Base-by-base conservation (phyloP, 176 grass and related monocot genomes). In the Zoysia pacifica region DNA sequence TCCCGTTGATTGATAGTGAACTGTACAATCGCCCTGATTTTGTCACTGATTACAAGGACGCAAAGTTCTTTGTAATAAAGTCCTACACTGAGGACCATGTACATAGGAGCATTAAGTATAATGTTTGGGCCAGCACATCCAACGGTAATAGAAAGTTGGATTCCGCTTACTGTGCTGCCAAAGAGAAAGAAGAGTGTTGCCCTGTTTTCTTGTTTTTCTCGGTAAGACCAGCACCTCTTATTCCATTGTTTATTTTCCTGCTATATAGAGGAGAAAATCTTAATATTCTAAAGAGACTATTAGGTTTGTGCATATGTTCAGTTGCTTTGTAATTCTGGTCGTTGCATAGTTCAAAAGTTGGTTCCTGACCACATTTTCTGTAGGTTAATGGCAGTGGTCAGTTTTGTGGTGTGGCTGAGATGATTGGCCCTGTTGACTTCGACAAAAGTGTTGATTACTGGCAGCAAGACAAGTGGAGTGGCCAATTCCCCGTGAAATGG, bases 401-500 rank as follows among this genome's bases (percentile, higher is more conserved):
- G 14, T 93, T 87, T 39, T 93, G 91, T 1, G 91, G 91, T 16
- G 80, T 93, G 8, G 87, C 91, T 58, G 91, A 93, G 87, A 93
- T 93, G 91, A 77, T 73, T 79, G 91, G 87, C 20, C 80, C 80
- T 18, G 87, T 93, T 6, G 68, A 93, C 51, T 93, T 93, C 44
- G 91, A 89, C 49, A 93, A 79, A 20, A 89, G 84, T 20, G 87
- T 89, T 18, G 60, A 77, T 81, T 93, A 87, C 60, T 93, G 91
- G 91, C 91, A 92, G 86, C 76, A 89, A 43, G 81, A 81, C 66
- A 82, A 86, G 67, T 93, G 91, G 91, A 87, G 67, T 10, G 87
- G 91, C 5, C 87, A 89, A 38, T 93, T 93, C 73, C 87, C 91
- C 11, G 87, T 93, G 46, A 93, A 87, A 74, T 93, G 91, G 91